Evolutionary conservation across 2,329 filamentous ascomycete species (phyloP), one percentile per base, ranked within the genome.

Genomic region (Hymenoscyphus infarciens): DNA sequence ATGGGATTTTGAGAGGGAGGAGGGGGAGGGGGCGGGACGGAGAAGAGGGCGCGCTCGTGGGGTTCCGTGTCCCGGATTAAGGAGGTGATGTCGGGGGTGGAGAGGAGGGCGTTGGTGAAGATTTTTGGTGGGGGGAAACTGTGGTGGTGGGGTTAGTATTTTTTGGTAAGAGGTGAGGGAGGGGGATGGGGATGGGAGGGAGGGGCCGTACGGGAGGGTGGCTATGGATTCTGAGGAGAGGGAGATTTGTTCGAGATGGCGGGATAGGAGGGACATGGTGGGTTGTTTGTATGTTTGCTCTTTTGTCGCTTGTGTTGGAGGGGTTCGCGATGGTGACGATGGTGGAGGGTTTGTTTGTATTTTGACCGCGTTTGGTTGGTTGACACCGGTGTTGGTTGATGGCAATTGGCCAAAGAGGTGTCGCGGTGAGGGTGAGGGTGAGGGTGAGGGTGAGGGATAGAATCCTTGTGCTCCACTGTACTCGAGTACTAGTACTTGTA

Each of bases 31-130:
- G 78, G 82, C 0, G 94, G 92, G 0, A 97, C 88, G 42, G 94
- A 96, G 80, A 98, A 99, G 19, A 99, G 86, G 6, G 94, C 94
- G 72, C 93, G 89, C 76, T 99, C 95, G 78, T 98, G 94, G 25
- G 89, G 80, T 77, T 99, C 95, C 3, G 94, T 97, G 75, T 99
- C 95, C 64, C 95, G 90, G 72, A 99, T 97, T 56, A 99, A 81
- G 13, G 91, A 86, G 3, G 95, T 98, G 70, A 99, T 98, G 76
- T 99, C 95, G 76, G 93, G 88, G 68, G 87, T 87, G 62, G 89
- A 87, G 57, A 98, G 87, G 45, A 99, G 83, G 38, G 95, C 92
- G 75, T 96, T 97, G 69, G 93, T 95, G 78, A 98, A 99, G 73
- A 95, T 92, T 72, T 91, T 96, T n/a, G 94, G 91, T 1, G 86